Percentiles rank a stretch among this genome's conserved stretches.
phyloP scores from a whole-genome alignment of 805 yeast genomes.

The Komagataella kurtzmanii region DNA sequence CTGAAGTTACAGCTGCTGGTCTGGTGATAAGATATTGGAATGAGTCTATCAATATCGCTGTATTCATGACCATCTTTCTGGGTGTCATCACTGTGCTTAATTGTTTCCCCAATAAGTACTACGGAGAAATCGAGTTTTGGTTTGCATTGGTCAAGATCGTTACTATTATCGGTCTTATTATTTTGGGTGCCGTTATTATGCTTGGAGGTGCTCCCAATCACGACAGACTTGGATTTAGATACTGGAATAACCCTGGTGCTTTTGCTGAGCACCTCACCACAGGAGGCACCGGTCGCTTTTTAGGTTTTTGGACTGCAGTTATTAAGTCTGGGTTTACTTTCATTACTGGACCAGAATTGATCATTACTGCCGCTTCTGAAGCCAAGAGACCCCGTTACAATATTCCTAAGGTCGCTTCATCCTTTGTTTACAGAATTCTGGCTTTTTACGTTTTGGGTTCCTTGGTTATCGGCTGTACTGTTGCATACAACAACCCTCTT shows the following conservation, averaged over 20 bases:
- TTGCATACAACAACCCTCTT: conserved; percentile 24
- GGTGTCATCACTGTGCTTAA: conserved; percentile 30
- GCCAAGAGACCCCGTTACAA: conserved; percentile 16
- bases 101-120: conserved; percentile 25
- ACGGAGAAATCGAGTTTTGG: conserved; percentile 49
- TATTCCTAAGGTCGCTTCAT: conserved; percentile 18
- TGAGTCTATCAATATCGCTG: conserved; percentile 33
- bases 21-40: conserved; percentile 50
- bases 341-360: conserved; percentile 24
- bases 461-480: conserved; percentile 36
- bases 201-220: conserved; percentile 48
- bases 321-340: conserved; percentile 56
- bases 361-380: conserved; percentile 19
- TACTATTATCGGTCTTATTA: conserved; percentile 45
- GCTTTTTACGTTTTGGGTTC: conserved; percentile 18
- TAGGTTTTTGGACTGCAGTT: conserved; percentile 50
- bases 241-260: conserved; percentile 23
- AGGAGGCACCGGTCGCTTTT: conserved; percentile 49
- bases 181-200: conserved; percentile 39
- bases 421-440: conserved; percentile 17
- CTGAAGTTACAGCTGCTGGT: conserved; percentile 51
- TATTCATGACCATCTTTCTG: conserved; percentile 42
- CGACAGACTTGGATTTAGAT: conserved; percentile 26
- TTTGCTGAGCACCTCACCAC: conserved; percentile 34
- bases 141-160: conserved; percentile 53